A percentile compares a stretch with the other conserved stretches of the same genome.
Evolutionary conservation across 2,329 filamentous ascomycete species (phyloP).

Genomic region (Graphiopsis chlorocephala): DNA sequence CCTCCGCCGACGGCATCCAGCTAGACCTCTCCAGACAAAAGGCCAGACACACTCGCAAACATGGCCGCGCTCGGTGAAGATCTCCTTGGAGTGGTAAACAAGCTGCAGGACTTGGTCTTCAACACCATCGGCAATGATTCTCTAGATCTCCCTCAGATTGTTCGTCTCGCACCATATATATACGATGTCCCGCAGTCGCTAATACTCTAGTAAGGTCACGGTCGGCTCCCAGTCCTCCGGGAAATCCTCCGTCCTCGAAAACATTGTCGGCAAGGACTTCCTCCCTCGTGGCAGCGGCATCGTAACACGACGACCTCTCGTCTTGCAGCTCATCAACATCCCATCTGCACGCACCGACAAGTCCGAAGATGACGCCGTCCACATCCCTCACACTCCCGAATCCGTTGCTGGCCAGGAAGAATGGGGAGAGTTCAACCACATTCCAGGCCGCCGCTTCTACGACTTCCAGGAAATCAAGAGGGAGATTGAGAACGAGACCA

Average conservation of each 20-base stretch:
- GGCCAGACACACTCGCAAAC: slow-evolving; percentile 1
- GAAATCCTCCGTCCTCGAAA: slow-evolving; percentile 97
- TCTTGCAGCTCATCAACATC: slow-evolving; percentile 97
- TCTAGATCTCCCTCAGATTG: slow-evolving; percentile 95
- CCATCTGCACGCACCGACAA: slow-evolving; percentile 70
- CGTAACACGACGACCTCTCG: slow-evolving; percentile 88
- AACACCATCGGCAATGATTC: slow-evolving; percentile 99
- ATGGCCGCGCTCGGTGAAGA: slow-evolving; percentile 98
- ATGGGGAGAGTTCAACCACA: slow-evolving; percentile 97
- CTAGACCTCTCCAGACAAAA: background rate
- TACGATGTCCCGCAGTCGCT: slow-evolving; percentile 17
- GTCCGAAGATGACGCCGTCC: slow-evolving; percentile 61
- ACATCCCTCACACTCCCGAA: slow-evolving; percentile 73
- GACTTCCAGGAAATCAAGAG: slow-evolving; percentile 92
- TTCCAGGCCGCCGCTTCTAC: slow-evolving; percentile 82
- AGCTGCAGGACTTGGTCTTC: slow-evolving; percentile 97
- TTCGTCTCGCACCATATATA: slow-evolving; percentile 51
- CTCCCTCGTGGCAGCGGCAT: slow-evolving; percentile 94
- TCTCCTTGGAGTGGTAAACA: slow-evolving; percentile 92
- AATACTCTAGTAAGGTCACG: slow-evolving; percentile 66
- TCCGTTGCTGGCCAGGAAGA: slow-evolving; percentile 65
- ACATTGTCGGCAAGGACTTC: slow-evolving; percentile 97
- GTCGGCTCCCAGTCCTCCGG: slow-evolving; percentile 97
- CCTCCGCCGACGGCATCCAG: background rate
- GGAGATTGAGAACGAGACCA: slow-evolving; percentile 96